Conservation (phyloP, 805 yeast genomes). For the Wickerhamomyces hampshirensis region DNA sequence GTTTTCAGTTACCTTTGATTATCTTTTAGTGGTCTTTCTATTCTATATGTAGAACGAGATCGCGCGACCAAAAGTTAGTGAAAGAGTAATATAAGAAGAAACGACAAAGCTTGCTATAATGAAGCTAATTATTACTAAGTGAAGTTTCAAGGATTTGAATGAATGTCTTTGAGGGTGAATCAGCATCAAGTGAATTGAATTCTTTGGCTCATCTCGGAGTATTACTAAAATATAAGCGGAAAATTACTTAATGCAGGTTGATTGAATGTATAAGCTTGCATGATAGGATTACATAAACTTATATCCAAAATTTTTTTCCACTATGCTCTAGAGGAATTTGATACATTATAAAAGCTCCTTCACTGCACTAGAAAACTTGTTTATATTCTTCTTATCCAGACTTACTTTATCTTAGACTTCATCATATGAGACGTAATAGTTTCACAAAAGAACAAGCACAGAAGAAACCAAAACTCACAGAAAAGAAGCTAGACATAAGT, state of each 20-base stretch:
- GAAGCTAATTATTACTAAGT: too few relatives aligned
- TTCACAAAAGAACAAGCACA: neutral
- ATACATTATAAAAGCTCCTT: neutral
- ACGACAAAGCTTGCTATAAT: too few relatives aligned
- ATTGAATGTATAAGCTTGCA: too few relatives aligned
- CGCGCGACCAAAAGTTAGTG: too few relatives aligned
- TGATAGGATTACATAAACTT: neutral
- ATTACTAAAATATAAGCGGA: neutral
- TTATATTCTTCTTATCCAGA: neutral
- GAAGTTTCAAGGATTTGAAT: too few relatives aligned
- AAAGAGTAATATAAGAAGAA: too few relatives aligned
- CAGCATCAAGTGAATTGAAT: too few relatives aligned
- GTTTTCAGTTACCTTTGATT: too few relatives aligned
- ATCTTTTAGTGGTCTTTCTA: too few relatives aligned
- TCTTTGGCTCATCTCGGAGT: neutral
- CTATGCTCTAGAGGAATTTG: neutral
- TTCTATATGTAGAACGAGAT: too few relatives aligned
- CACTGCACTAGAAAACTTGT: neutral
- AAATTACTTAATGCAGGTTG: neutral
- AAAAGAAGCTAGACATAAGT: conserved; percentile 1
- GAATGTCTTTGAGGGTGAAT: too few relatives aligned
- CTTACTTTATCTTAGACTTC: neutral
- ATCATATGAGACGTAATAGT: conserved; percentile 3
- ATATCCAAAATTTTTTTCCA: neutral
- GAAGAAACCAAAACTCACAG: conserved; percentile 14